Evolutionary conservation across 331 rosid genomes (phyloP).

Genomic region (Pyracantha coccinea): DNA sequence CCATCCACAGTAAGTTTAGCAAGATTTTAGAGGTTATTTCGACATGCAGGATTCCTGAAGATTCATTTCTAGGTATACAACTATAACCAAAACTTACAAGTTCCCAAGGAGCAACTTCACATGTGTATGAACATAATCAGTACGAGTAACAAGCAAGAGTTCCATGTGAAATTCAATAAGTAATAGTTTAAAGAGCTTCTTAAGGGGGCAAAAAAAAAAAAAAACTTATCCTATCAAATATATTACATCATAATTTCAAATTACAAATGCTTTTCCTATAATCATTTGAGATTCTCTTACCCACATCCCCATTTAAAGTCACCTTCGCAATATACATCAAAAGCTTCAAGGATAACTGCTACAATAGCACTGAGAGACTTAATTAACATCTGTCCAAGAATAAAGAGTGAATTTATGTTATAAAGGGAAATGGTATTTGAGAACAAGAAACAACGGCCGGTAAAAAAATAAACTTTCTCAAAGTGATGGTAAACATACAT

Average conservation of each 20-base stretch:
- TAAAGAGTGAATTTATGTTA: conserved; percentile 5
- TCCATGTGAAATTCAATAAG: not conserved
- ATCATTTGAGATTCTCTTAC: conserved; percentile 42
- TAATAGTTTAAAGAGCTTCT: not conserved
- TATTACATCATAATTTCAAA: conserved; percentile 1
- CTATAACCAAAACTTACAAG: not conserved
- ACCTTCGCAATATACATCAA: conserved; percentile 88
- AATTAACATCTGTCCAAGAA: conserved; percentile 73
- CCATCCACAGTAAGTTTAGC: not conserved
- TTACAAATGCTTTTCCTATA: not conserved
- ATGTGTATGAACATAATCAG: not conserved
- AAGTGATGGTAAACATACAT: conserved; percentile 60
- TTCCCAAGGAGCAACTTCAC: not conserved
- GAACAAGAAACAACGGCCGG: not conserved
- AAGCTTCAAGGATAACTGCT: conserved; percentile 91
- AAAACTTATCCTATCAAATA: not conserved
- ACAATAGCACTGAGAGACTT: conserved; percentile 71
- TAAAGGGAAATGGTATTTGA: conserved; percentile 1
- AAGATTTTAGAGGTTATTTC: not conserved
- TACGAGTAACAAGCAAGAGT: not conserved
- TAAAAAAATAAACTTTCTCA: not conserved
- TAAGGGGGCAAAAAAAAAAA: not conserved
- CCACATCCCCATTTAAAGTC: conserved; percentile 89
- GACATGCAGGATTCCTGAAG: not conserved
- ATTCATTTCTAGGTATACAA: not conserved